Evolutionary conservation across 371 early-diverging fungal genomes (phyloP).

Genomic region (Mortierella sp.): DNA sequence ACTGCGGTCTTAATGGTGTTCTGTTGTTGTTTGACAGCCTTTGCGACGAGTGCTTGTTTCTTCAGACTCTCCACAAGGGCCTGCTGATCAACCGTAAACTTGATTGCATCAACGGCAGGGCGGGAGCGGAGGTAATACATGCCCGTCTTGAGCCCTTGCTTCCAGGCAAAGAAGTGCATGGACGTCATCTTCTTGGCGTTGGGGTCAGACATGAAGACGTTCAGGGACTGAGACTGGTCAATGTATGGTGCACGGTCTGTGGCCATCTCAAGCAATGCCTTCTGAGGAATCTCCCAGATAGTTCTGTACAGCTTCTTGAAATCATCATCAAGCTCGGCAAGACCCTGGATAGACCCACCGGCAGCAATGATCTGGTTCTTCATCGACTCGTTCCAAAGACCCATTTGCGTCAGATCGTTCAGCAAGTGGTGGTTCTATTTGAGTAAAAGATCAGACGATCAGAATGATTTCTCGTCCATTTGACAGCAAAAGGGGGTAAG

Average conservation of each 20-base stretch:
- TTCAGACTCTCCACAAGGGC: constrained; percentile 53
- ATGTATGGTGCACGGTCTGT: constrained; percentile 97
- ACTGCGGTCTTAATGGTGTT: constrained; percentile 20
- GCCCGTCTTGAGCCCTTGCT: constrained; percentile 98
- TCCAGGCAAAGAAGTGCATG: constrained; percentile 99
- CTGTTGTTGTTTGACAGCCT: constrained; percentile 52
- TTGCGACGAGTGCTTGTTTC: constrained; percentile 49
- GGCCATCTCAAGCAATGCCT: constrained; percentile 82
- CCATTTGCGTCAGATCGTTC: constrained; percentile 92
- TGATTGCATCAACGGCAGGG: constrained; percentile 98
- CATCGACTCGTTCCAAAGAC: constrained; percentile 95
- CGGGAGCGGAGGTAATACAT: constrained; percentile 99
- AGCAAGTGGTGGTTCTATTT: constrained; percentile 93
- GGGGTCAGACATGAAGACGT: constrained; percentile 96
- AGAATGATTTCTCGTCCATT: too few species aligned
- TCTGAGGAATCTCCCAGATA: constrained; percentile 97
- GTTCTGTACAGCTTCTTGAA: constrained; percentile 97
- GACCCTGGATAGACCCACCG: constrained; percentile 91
- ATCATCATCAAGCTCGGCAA: constrained; percentile 84
- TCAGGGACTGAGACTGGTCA: constrained; percentile 98
- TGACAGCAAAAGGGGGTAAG: too few species aligned
- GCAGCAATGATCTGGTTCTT: constrained; percentile 97
- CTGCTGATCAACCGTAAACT: constrained; percentile 80
- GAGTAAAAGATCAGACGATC: too few species aligned
- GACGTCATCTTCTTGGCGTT: constrained; percentile 93